Conservation (phyloP, 2,329 filamentous ascomycete species). For the Hymenoscyphus repandus region DNA sequence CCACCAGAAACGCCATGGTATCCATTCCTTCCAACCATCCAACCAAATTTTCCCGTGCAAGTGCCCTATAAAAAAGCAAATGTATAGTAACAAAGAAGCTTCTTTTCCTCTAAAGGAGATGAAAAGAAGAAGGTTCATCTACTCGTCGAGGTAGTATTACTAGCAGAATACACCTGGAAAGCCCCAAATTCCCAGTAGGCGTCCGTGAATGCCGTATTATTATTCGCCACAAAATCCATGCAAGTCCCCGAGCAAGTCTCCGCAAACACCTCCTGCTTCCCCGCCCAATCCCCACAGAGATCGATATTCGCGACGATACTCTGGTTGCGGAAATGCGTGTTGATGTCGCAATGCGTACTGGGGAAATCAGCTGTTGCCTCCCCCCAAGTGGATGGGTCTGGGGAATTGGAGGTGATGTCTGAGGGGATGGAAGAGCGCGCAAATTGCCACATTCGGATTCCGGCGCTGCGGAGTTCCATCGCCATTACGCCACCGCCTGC, state of each 20-base stretch:
- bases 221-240: slow-evolving; percentile 25
- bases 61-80: no score
- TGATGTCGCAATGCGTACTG: slow-evolving; percentile 61
- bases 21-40: neutral
- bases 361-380: slow-evolving; percentile 43
- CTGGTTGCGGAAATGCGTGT: slow-evolving; percentile 63
- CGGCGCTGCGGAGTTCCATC: slow-evolving; percentile 40
- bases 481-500: slow-evolving; percentile 44
- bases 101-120: no score
- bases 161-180: slow-evolving; percentile 22
- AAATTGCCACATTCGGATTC: slow-evolving; percentile 49
- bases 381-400: slow-evolving; percentile 41
- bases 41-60: neutral
- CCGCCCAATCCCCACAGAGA: slow-evolving; percentile 86
- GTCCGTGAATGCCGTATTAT: slow-evolving; percentile 25
- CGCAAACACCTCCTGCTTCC: slow-evolving; percentile 38
- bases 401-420: slow-evolving; percentile 38
- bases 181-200: slow-evolving; percentile 30
- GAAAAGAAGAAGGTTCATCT: no score
- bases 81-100: no score
- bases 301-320: slow-evolving; percentile 77
- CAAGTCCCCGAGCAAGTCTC: slow-evolving; percentile 24
- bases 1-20: neutral
- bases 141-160: neutral
- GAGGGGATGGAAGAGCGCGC: slow-evolving; percentile 38